Evolutionary conservation across 2,329 filamentous ascomycete species (phyloP), one percentile per base, ranked within the genome.

Genomic region (Balansia obtecta): DNA sequence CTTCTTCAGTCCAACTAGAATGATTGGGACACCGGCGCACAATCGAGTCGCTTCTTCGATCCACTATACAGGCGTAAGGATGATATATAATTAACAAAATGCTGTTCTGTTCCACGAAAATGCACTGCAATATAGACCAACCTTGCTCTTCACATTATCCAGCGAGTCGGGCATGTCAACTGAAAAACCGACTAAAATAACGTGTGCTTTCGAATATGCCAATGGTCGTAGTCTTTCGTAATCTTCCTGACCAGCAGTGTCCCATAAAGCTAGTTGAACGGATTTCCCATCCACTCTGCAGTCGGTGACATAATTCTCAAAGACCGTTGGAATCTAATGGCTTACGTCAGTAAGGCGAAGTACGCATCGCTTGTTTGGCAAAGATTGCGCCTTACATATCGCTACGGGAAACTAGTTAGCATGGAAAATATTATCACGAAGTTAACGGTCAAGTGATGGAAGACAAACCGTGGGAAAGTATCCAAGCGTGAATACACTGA

Each of bases 301-400:
- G 71, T 98, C 93, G 60, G 93, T 98, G 57, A 98, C 93, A 64
- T 98, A 98, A 72, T 98, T 98, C 66, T 98, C 93, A 69, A 98
- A 98, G 38, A 98, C 93, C 45, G 93, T 98, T 1, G 93, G 93
- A 48, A 95, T 90, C 84, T 67, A 32, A 27, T 13, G 10, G 6
- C 15, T 15, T 39, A 47, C n/a, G 55, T 65, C 51, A 63, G 54
- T 55, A 22, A 16, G 18, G 10, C 2, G 11, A 12, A 18, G 30
- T 30, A 6, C 16, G 16, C 13, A 16, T 39, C 12, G 16, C 12
- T n/a, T 12, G 39, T 12, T n/a, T 16, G 13, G 16, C n/a, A 5
- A 1, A 4, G 3, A 16, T 4, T 1, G 40, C 15, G 44, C 67
- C 72, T 74, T 69, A 79, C 76, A 64, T 80, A 82, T 66, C 81